These are phyloP conservation scores for Eremothecium coryli DNA, from an alignment of 1,139 yeast genomes.

Conservation along the genomic window DNA sequence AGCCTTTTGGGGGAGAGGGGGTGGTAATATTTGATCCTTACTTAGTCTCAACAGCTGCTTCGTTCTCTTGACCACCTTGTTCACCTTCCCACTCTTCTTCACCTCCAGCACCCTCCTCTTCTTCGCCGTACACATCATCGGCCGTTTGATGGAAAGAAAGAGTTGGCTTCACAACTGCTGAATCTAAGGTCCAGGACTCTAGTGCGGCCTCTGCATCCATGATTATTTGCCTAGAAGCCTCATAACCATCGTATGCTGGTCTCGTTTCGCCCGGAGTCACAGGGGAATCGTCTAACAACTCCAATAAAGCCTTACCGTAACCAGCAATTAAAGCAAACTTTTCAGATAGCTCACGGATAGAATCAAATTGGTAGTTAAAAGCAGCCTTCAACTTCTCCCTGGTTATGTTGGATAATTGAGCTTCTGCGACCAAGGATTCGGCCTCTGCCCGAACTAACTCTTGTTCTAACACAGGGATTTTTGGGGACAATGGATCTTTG, in stretches of 20 bases:
- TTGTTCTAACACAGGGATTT: slow-evolving; percentile 73
- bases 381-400: slow-evolving; percentile 83
- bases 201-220: slow-evolving; percentile 78
- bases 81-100: slow-evolving; percentile 31
- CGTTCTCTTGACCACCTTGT: slow-evolving; percentile 24
- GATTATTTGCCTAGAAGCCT: slow-evolving; percentile 78
- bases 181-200: slow-evolving; percentile 75
- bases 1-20: too few relatives aligned
- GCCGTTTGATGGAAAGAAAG: slow-evolving; percentile 66
- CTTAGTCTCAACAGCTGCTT: slow-evolving; percentile 6
- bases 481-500: slow-evolving; percentile 78
- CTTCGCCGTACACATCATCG: slow-evolving; percentile 54
- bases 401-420: slow-evolving; percentile 78
- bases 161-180: slow-evolving; percentile 73
- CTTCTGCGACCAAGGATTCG: slow-evolving; percentile 83
- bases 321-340: slow-evolving; percentile 81
- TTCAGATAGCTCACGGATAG: slow-evolving; percentile 74
- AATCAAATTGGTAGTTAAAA: slow-evolving; percentile 74
- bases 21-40: background rate
- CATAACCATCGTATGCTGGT: slow-evolving; percentile 82
- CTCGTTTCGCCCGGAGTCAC: slow-evolving; percentile 89
- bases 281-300: slow-evolving; percentile 73
- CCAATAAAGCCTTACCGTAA: slow-evolving; percentile 78
- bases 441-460: slow-evolving; percentile 88
- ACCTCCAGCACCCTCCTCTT: slow-evolving; percentile 32